Conservation (phyloP, 768 basidiomycete genomes). For the Postia placenta region DNA sequence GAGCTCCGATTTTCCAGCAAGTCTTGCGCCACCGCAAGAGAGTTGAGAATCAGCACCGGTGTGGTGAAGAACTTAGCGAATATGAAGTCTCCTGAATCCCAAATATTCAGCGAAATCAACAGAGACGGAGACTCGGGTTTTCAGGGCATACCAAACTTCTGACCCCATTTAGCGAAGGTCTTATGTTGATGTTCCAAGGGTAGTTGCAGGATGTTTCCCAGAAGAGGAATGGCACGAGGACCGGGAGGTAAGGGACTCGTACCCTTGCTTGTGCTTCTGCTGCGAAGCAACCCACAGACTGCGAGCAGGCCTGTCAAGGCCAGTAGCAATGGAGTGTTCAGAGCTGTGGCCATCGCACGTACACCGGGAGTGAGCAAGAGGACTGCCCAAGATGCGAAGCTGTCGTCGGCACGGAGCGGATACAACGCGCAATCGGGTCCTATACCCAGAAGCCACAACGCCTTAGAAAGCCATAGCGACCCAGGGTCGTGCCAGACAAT, state of each 20-base stretch:
- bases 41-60: constrained; percentile 27
- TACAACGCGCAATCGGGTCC: no score
- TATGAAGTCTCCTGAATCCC: constrained; percentile 28
- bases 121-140: no score
- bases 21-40: constrained; percentile 24
- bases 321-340: no score
- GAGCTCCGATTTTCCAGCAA: constrained; percentile 28
- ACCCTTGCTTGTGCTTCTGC: not conserved
- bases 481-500: no score
- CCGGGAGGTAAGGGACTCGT: constrained; percentile 21
- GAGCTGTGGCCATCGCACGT: no score
- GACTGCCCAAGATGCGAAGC: no score
- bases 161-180: constrained; percentile 24
- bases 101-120: no score
- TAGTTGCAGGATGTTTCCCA: constrained; percentile 27
- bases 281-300: no score
- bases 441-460: no score
- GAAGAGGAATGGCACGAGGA: constrained; percentile 22
- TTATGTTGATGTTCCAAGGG: constrained; percentile 19
- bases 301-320: not conserved
- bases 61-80: constrained; percentile 23
- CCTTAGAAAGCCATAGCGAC: no score
- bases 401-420: no score
- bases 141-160: constrained; percentile 19
- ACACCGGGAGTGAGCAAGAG: no score